Conservation (phyloP, 2,329 filamentous ascomycete species). For the Pseudogymnoascus sp. region DNA sequence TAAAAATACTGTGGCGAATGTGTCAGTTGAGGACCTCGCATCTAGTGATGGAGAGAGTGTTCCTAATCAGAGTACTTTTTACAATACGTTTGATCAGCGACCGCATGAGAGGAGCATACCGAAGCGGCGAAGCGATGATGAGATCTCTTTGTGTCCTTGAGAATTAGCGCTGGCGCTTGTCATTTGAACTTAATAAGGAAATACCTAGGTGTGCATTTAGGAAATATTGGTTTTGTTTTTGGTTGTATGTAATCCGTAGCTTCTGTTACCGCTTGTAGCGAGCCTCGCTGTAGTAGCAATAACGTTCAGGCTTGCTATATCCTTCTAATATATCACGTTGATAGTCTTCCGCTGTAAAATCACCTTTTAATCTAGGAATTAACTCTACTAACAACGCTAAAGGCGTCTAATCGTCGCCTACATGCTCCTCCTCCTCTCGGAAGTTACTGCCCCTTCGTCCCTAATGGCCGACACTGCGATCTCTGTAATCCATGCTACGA, state of each 20-base stretch:
- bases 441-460: no score
- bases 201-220: neutral
- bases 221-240: neutral
- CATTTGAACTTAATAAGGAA: neutral
- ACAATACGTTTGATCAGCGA: neutral
- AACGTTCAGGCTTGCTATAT: neutral
- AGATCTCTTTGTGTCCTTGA: neutral
- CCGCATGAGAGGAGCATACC: neutral
- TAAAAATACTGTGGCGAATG: neutral
- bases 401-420: no score
- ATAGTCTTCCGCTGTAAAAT: neutral
- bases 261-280: neutral
- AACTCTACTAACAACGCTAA: no score
- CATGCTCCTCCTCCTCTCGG: no score
- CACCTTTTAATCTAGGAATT: neutral
- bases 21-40: neutral
- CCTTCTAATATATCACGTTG: neutral
- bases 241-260: neutral
- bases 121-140: neutral
- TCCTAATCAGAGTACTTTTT: neutral
- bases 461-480: no score
- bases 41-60: neutral
- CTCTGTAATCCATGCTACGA: no score
- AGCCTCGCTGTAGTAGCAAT: constrained; percentile 1
- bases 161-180: neutral